These are phyloP conservation scores for Haplosporangium sp. DNA, from an alignment of 371 early-diverging fungal genomes.

Conservation along the genomic window DNA sequence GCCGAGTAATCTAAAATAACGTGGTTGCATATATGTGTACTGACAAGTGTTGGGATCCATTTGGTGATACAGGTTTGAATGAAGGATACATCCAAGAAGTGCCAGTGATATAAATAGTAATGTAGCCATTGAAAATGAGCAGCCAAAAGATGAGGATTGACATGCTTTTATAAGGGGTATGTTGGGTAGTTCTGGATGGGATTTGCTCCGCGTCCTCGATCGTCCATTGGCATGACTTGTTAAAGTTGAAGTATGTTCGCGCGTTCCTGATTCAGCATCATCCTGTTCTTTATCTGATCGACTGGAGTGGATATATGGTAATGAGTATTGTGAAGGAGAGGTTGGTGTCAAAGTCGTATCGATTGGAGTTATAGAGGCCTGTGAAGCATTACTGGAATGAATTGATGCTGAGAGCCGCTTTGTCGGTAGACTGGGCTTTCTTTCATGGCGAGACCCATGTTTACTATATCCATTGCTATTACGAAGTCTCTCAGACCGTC, in stretches of 20 bases:
- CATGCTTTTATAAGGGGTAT: constrained; percentile 25
- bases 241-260: constrained; percentile 7
- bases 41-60: constrained; percentile 77
- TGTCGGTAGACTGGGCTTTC: constrained; percentile 20
- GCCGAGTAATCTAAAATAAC: constrained; percentile 72
- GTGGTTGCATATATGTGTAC: constrained; percentile 87
- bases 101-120: constrained; percentile 29
- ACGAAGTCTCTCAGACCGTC: constrained; percentile 35
- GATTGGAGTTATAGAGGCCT: background rate
- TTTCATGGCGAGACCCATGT: constrained; percentile 17
- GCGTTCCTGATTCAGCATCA: constrained; percentile 7
- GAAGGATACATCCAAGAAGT: constrained; percentile 43
- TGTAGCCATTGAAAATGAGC: constrained; percentile 37
- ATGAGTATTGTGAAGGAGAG: constrained; percentile 39
- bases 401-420: constrained; percentile 37
- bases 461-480: constrained; percentile 40
- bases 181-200: constrained; percentile 38
- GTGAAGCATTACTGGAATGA: constrained; percentile 19
- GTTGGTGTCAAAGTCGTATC: constrained; percentile 19
- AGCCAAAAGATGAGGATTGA: constrained; percentile 45
- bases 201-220: constrained; percentile 50
- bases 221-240: constrained; percentile 9
- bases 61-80: constrained; percentile 74
- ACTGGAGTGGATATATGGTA: constrained; percentile 33
- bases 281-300: constrained; percentile 20